Evolutionary conservation across 345 rosid genomes (phyloP).

Genomic region (Aegle marmelos): DNA sequence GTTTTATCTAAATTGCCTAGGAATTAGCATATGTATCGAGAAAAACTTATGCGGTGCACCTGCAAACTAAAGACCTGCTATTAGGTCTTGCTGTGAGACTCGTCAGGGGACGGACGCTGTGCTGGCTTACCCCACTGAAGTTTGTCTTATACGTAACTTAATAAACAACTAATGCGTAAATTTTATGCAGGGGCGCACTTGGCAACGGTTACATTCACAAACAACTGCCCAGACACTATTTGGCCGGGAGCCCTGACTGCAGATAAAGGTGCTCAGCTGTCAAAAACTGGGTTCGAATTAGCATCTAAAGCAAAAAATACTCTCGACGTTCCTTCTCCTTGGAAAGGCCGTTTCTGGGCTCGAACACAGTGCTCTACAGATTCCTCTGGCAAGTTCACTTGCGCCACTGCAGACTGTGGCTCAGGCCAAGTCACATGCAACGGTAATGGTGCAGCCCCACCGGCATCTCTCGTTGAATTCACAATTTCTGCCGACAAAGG

Average conservation of each 20-base stretch:
- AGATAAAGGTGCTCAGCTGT: conserved; percentile 6
- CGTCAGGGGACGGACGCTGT: no score
- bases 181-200: conserved; percentile 8
- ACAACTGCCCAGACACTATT: conserved; percentile 32
- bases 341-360: conserved; percentile 41
- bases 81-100: no score
- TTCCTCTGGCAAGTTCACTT: conserved; percentile 26
- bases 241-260: conserved; percentile 41
- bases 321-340: conserved; percentile 16
- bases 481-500: conserved; percentile 8
- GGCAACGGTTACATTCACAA: conserved; percentile 20
- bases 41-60: no score
- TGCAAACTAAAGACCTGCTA: no score
- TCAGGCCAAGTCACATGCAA: conserved; percentile 31
- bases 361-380: conserved; percentile 24
- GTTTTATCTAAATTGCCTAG: no score
- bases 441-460: conserved; percentile 32
- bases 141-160: no score
- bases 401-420: conserved; percentile 35
- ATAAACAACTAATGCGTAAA: no score
- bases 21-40: no score
- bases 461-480: conserved; percentile 31
- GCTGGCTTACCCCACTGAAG: no score
- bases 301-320: neutral
- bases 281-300: conserved; percentile 31